Conservation (phyloP, 2,329 filamentous ascomycete species). For the Neopestalotiopsis sp. region DNA sequence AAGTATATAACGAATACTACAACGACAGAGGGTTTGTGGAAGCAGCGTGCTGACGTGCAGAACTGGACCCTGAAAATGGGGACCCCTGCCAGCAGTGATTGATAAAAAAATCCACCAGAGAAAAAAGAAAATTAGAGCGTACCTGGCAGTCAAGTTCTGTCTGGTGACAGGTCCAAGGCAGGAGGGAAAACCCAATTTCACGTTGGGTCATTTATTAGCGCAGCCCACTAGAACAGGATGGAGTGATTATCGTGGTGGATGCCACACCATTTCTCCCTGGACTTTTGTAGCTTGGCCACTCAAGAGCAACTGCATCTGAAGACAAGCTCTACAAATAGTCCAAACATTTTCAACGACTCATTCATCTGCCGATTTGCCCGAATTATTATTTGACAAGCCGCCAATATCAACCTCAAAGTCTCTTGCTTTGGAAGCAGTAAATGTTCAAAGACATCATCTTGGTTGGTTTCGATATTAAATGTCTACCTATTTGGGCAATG, state of each 20-base stretch:
- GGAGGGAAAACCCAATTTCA: slow-evolving; percentile 9
- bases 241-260: slow-evolving; percentile 5
- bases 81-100: slow-evolving; percentile 2
- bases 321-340: too few relatives aligned
- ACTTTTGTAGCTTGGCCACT: background rate
- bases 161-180: background rate
- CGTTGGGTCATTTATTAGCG: slow-evolving; percentile 8
- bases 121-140: background rate
- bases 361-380: background rate
- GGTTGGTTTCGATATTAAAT: too few relatives aligned
- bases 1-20: background rate
- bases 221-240: background rate
- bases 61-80: slow-evolving; percentile 2
- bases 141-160: slow-evolving; percentile 8
- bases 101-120: background rate
- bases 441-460: too few relatives aligned
- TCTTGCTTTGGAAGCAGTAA: too few relatives aligned
- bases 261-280: slow-evolving; percentile 8
- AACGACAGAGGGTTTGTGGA: background rate
- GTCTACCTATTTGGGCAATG: too few relatives aligned
- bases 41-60: slow-evolving; percentile 5
- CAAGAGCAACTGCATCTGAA: background rate
- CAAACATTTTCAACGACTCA: background rate
- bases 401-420: background rate
- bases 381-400: background rate